Conservation (phyloP, 805 yeast species). For the Starmerella scarabaei region DNA sequence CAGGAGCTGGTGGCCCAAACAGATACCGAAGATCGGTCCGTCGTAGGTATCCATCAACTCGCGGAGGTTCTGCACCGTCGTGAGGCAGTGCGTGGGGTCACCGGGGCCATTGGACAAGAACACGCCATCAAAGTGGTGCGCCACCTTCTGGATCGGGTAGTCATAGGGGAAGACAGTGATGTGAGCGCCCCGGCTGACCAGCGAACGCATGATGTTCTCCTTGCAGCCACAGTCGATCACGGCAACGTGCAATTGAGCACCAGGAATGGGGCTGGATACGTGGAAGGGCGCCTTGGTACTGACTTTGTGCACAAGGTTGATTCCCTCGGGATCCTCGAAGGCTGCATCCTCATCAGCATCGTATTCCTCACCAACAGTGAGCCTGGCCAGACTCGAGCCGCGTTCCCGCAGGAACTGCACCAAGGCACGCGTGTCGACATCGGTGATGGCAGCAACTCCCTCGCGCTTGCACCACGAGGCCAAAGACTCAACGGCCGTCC, state of each 20-base stretch:
- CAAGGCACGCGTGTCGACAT: constrained; percentile 92
- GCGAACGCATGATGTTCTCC: constrained; percentile 88
- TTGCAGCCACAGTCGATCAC: constrained; percentile 97
- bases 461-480: constrained; percentile 94
- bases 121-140: constrained; percentile 85
- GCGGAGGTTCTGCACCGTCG: constrained; percentile 62
- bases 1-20: constrained; percentile 92
- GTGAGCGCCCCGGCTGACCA: constrained; percentile 90
- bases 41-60: constrained; percentile 53
- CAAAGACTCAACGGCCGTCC: constrained; percentile 97
- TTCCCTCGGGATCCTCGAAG: constrained; percentile 76
- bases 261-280: constrained; percentile 32
- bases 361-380: constrained; percentile 80
- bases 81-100: constrained; percentile 82
- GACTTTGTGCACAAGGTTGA: constrained; percentile 83
- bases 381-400: constrained; percentile 87
- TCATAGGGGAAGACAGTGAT: constrained; percentile 94
- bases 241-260: constrained; percentile 65
- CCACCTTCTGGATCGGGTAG: constrained; percentile 83
- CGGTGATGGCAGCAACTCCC: constrained; percentile 91
- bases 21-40: constrained; percentile 86
- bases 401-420: constrained; percentile 88
- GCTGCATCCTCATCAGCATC: constrained; percentile 88
- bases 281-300: constrained; percentile 94
- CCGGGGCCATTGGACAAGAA: constrained; percentile 96